Evolutionary conservation across 2,329 filamentous ascomycete species (phyloP).

Genomic region (Alternaria consortialis): DNA sequence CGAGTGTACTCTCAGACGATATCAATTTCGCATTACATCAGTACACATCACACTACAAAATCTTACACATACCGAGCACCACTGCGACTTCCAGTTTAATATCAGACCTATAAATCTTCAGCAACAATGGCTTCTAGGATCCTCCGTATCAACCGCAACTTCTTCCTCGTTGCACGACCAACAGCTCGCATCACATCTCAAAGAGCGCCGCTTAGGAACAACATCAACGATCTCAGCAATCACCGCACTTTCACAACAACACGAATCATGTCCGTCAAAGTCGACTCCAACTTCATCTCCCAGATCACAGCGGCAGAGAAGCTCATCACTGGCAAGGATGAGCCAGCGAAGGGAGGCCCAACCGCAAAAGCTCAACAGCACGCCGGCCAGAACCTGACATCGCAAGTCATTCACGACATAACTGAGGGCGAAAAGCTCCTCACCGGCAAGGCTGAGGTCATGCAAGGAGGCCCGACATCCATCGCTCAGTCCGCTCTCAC

Average conservation of each 20-base stretch:
- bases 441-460: slow-evolving; percentile 44
- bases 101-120: neutral
- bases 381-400: slow-evolving; percentile 41
- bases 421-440: slow-evolving; percentile 54
- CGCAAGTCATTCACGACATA: slow-evolving; percentile 52
- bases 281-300: slow-evolving; percentile 53
- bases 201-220: neutral
- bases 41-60: slow-evolving; percentile 7
- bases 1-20: neutral
- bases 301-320: slow-evolving; percentile 53
- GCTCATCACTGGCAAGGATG: slow-evolving; percentile 51
- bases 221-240: slow-evolving; percentile 17
- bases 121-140: slow-evolving; percentile 14
- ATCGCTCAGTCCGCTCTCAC: slow-evolving; percentile 45
- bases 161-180: slow-evolving; percentile 9
- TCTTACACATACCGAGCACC: neutral
- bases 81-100: neutral
- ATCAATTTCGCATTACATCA: slow-evolving; percentile 14
- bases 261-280: slow-evolving; percentile 25
- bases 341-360: slow-evolving; percentile 51
- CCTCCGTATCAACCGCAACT: slow-evolving; percentile 11
- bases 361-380: slow-evolving; percentile 56
- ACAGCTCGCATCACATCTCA: neutral
- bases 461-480: slow-evolving; percentile 52
- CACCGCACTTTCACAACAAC: slow-evolving; percentile 23